These are phyloP conservation scores for Oldenlandia corymbosa DNA, from an alignment of 257 asterid species.

Conservation along the genomic window DNA sequence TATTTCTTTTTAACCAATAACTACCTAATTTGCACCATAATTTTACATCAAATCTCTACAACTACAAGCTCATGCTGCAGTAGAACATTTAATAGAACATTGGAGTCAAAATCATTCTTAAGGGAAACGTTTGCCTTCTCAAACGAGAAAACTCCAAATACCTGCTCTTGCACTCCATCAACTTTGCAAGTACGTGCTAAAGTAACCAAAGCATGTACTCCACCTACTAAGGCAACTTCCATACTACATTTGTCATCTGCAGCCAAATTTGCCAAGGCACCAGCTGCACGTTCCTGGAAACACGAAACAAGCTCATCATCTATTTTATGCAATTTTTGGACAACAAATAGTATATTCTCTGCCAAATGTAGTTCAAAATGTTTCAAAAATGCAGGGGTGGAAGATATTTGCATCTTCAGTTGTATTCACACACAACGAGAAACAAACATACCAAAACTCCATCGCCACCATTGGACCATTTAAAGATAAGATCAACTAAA, in stretches of 20 bases:
- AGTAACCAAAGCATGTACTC: slow-evolving; percentile 68
- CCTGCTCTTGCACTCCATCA: slow-evolving; percentile 97
- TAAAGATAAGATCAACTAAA: slow-evolving; percentile 69
- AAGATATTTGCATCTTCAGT: slow-evolving; percentile 11
- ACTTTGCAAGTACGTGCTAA: slow-evolving; percentile 65
- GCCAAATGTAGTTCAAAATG: slow-evolving; percentile 4
- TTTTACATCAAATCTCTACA: background rate
- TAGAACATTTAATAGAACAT: background rate
- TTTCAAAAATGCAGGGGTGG: background rate
- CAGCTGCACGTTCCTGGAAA: slow-evolving; percentile 86
- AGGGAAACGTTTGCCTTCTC: background rate
- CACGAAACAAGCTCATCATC: background rate
- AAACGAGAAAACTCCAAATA: slow-evolving; percentile 17
- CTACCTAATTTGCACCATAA: background rate
- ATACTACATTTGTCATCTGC: slow-evolving; percentile 95
- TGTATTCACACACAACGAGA: background rate
- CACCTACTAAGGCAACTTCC: slow-evolving; percentile 68
- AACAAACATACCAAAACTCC: slow-evolving; percentile 64
- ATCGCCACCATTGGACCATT: slow-evolving; percentile 75
- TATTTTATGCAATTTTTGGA: background rate
- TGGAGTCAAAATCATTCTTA: background rate
- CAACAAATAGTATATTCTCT: too few relatives aligned
- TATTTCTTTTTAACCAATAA: too few relatives aligned
- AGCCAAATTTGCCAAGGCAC: slow-evolving; percentile 86
- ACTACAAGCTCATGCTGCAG: background rate